Percentiles rank a stretch among this genome's conserved stretches.
Evolutionary conservation across 108 stramenopile genomes (phyloP).

Genomic region (Skeletonema potamos): DNA sequence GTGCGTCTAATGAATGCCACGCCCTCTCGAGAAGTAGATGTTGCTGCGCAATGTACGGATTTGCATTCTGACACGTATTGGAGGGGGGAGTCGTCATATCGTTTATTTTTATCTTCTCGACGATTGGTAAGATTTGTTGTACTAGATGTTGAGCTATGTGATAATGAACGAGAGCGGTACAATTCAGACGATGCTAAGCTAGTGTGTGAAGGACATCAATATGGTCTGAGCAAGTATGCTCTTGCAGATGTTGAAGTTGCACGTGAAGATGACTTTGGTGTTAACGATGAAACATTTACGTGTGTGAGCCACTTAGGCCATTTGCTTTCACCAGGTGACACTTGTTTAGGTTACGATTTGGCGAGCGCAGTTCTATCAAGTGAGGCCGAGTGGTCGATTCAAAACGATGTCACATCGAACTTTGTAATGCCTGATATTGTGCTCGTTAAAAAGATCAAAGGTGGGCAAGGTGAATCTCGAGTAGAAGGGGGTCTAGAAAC

Average conservation of each 20-base stretch:
- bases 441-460: constrained; percentile 90
- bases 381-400: constrained; percentile 54
- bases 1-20: constrained; percentile 76
- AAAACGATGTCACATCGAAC: constrained; percentile 46
- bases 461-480: constrained; percentile 11
- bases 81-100: constrained; percentile 65
- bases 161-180: constrained; percentile 14
- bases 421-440: constrained; percentile 93
- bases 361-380: constrained; percentile 55
- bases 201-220: constrained; percentile 42
- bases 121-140: constrained; percentile 89
- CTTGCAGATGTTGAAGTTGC: constrained; percentile 95
- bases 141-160: constrained; percentile 86
- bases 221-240: constrained; percentile 57
- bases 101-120: constrained; percentile 61
- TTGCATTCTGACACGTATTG: constrained; percentile 72
- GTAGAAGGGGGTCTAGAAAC: not conserved
- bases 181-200: constrained; percentile 14
- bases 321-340: constrained; percentile 91
- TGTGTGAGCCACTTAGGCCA: constrained; percentile 94
- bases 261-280: constrained; percentile 90
- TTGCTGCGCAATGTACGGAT: constrained; percentile 42
- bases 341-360: constrained; percentile 95
- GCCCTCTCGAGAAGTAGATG: constrained; percentile 50
- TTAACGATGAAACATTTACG: constrained; percentile 82